These are phyloP conservation scores for Camellia japonica DNA, from an alignment of 148 eudicot genomes.

Conservation along the genomic window DNA sequence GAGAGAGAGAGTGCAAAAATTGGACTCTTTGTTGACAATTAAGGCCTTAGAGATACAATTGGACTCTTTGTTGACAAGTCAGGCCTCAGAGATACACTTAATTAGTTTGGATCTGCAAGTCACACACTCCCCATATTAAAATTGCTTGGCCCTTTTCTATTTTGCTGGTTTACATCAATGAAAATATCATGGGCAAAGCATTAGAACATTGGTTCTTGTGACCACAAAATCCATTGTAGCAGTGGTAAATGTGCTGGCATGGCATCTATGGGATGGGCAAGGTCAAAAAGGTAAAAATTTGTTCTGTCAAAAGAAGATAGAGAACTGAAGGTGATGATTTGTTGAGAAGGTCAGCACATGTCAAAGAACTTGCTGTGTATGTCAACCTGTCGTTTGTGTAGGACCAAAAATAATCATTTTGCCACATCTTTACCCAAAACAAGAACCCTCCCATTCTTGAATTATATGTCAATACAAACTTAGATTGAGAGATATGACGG, in stretches of 20 bases:
- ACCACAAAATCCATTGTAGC: not conserved
- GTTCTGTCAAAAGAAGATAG: not conserved
- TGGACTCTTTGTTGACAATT: too few species aligned
- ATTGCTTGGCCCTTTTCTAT: not conserved
- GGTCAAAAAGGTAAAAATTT: too few species aligned
- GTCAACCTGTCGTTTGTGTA: not conserved
- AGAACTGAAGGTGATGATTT: not conserved
- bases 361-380: not conserved
- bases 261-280: not conserved
- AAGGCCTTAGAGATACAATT: too few species aligned
- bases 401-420: not conserved
- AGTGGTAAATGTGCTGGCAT: not conserved
- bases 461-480: not conserved
- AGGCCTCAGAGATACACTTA: not conserved
- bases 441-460: not conserved
- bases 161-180: not conserved
- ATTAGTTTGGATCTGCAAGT: not conserved
- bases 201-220: not conserved
- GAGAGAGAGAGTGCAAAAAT: not conserved
- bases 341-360: not conserved
- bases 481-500: not conserved
- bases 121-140: not conserved
- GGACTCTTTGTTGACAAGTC: too few species aligned
- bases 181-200: not conserved
- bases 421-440: not conserved